Evolutionary conservation across 2,329 filamentous ascomycete species (phyloP).

Genomic region (Fusarium tjaetaba): DNA sequence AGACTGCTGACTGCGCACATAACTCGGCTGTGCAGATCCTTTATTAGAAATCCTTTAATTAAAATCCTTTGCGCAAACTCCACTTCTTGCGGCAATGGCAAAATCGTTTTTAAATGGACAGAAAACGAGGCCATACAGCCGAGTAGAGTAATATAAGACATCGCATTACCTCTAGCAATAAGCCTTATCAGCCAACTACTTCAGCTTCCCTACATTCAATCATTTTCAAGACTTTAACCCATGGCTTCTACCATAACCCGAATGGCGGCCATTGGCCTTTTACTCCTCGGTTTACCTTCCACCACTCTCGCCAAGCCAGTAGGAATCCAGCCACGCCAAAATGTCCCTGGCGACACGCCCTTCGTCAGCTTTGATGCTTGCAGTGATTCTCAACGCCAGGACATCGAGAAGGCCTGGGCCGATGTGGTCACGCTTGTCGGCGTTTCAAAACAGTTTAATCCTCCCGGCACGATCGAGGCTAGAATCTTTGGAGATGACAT

Average conservation of each 20-base stretch:
- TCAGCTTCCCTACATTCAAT: background rate
- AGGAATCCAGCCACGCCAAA: background rate
- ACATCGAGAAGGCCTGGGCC: background rate
- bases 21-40: background rate
- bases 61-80: background rate
- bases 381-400: background rate
- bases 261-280: background rate
- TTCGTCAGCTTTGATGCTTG: background rate
- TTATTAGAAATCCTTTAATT: fast-evolving
- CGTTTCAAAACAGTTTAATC: background rate
- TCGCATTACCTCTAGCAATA: background rate
- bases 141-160: background rate
- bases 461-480: background rate
- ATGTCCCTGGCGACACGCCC: background rate
- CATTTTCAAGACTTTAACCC: background rate
- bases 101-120: background rate
- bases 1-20: background rate
- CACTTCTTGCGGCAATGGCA: background rate
- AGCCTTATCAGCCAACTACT: background rate
- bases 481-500: background rate
- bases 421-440: background rate
- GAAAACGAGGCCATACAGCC: background rate
- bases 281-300: background rate
- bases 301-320: background rate
- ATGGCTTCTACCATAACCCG: background rate